phyloP scores from a whole-genome alignment of 768 basidiomycete genomes.

The Suillus subluteus region DNA sequence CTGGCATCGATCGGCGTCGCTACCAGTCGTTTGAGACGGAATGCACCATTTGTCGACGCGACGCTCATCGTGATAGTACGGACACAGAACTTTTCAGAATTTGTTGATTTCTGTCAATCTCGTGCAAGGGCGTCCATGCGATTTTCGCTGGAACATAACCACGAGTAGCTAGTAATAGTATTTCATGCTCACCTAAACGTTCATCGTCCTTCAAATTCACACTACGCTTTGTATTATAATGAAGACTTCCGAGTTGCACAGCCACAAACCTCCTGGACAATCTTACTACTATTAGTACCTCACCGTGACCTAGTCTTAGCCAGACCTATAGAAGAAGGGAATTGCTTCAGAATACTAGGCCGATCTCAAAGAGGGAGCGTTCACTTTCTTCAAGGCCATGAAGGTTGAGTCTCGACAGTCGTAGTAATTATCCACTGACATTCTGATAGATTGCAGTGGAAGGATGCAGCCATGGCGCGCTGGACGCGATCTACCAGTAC shows the following conservation, averaged over 20 bases:
- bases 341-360: neutral
- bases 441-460: constrained; percentile 75
- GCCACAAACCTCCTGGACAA: neutral
- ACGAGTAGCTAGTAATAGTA: neutral
- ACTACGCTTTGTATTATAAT: too few relatives aligned
- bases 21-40: too few relatives aligned
- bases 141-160: neutral
- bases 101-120: neutral
- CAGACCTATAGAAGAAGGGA: neutral
- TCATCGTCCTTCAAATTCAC: neutral
- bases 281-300: neutral
- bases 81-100: neutral
- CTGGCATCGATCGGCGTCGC: neutral
- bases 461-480: constrained; percentile 94
- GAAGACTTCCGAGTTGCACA: neutral
- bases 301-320: neutral
- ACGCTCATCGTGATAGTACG: neutral
- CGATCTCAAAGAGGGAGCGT: neutral
- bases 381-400: neutral
- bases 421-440: neutral
- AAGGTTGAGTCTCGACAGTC: neutral
- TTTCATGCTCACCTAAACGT: neutral
- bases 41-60: neutral
- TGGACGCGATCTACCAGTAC: constrained; percentile 84
- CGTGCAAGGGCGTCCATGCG: neutral